Evolutionary conservation across 2,329 filamentous ascomycete genomes (phyloP).

Genomic region (Monosporascus sp.): DNA sequence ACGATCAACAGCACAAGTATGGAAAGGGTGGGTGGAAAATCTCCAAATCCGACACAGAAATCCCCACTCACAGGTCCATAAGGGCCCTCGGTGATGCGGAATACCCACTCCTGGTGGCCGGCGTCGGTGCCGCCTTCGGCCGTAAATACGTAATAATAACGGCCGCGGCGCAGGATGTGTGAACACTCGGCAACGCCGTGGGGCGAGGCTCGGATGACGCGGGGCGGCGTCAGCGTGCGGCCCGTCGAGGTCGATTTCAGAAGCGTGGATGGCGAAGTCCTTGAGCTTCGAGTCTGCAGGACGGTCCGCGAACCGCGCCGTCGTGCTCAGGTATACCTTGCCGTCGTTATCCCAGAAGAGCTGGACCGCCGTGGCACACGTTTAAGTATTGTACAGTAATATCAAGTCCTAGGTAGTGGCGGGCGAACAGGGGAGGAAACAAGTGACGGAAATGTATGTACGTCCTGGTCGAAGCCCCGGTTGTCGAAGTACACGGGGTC

Average conservation of each 20-base stretch:
- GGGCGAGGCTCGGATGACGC: constrained; percentile 31
- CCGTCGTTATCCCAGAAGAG: constrained; percentile 40
- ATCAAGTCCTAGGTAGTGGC: not conserved
- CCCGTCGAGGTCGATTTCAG: constrained; percentile 39
- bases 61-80: constrained; percentile 31
- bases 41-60: not conserved
- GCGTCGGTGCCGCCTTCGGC: constrained; percentile 39
- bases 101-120: constrained; percentile 48
- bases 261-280: constrained; percentile 47
- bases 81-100: constrained; percentile 36
- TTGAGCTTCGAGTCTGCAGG: constrained; percentile 36
- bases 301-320: constrained; percentile 29
- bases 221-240: constrained; percentile 30
- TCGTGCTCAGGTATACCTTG: constrained; percentile 44
- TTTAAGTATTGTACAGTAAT: not conserved
- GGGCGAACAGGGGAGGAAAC: not conserved
- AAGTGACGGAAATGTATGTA: constrained; percentile 17
- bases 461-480: constrained; percentile 48
- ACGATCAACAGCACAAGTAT: too few species aligned
- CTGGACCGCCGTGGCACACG: constrained; percentile 1
- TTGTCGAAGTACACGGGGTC: constrained; percentile 51
- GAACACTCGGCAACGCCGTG: constrained; percentile 38
- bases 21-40: too few species aligned
- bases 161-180: constrained; percentile 30
- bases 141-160: constrained; percentile 35